Evolutionary conservation across 352 stramenopile genomes (phyloP).

Genomic region (Globisporangium nagaii): DNA sequence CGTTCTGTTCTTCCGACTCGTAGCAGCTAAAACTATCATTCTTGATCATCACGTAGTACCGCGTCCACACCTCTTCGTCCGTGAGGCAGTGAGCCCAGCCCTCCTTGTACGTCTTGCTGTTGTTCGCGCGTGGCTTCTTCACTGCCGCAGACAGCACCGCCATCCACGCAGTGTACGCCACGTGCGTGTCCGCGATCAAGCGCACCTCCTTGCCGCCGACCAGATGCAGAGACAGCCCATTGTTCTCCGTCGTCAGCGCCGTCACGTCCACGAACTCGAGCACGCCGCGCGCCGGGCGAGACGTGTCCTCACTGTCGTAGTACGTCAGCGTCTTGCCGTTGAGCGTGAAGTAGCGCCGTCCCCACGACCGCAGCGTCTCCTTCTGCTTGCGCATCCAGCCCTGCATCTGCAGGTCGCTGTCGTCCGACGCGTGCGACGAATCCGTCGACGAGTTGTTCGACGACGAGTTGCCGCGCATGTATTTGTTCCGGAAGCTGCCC

Average conservation of each 20-base stretch:
- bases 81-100: conserved; percentile 70
- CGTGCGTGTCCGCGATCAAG: conserved; percentile 71
- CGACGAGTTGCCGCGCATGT: conserved; percentile 57
- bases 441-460: conserved; percentile 32
- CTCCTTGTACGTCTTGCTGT: conserved; percentile 59
- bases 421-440: conserved; percentile 48
- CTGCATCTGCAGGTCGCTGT: conserved; percentile 75
- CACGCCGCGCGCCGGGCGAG: conserved; percentile 44
- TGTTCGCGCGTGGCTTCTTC: conserved; percentile 42
- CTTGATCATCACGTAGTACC: conserved; percentile 70
- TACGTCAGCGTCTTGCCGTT: conserved; percentile 68
- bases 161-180: conserved; percentile 77
- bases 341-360: conserved; percentile 67
- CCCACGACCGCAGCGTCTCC: conserved; percentile 65
- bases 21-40: conserved; percentile 79
- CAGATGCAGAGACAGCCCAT: conserved; percentile 67
- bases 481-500: conserved; percentile 45
- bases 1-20: conserved; percentile 63
- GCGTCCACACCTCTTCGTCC: conserved; percentile 69
- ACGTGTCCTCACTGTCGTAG: conserved; percentile 77
- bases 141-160: conserved; percentile 58
- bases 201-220: conserved; percentile 63
- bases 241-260: conserved; percentile 67
- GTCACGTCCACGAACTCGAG: conserved; percentile 70
- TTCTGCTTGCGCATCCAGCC: conserved; percentile 86